Percentiles rank a stretch among this genome's conserved stretches.
Conservation (phyloP, 2,329 filamentous ascomycete species). For the Talaromyces islandicus region DNA sequence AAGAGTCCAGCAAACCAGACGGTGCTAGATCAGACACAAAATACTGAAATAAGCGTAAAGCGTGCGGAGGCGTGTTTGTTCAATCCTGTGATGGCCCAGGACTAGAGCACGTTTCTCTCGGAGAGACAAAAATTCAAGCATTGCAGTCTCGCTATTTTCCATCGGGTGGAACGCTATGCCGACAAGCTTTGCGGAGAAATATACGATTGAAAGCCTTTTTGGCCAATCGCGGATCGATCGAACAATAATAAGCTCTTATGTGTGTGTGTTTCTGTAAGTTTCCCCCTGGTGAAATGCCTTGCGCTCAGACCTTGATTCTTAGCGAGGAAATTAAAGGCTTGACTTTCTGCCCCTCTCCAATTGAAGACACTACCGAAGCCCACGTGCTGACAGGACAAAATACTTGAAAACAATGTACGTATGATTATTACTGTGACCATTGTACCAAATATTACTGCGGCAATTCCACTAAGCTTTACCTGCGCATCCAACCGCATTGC, state of each 20-base stretch:
- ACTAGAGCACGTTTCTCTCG: background rate
- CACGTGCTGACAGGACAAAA: background rate
- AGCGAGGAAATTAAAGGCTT: too few species aligned
- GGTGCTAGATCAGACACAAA: background rate
- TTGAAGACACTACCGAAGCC: background rate
- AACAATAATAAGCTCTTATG: too few species aligned
- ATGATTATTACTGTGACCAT: background rate
- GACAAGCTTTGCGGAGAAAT: background rate
- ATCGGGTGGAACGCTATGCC: background rate
- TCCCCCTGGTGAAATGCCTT: background rate
- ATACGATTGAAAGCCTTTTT: background rate
- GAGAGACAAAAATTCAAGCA: background rate
- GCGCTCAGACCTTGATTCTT: background rate
- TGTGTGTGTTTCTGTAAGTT: too few species aligned
- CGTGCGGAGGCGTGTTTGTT: background rate
- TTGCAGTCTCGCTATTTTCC: background rate
- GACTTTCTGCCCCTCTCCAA: background rate
- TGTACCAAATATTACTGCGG: background rate
- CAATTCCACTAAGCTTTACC: background rate
- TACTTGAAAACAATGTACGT: background rate
- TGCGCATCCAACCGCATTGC: background rate
- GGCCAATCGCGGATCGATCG: background rate
- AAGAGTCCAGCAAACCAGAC: too few species aligned
- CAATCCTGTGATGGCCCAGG: background rate
- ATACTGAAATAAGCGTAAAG: background rate